Evolutionary conservation across 2,329 filamentous ascomycete genomes (phyloP).

Genomic region (Coleophoma eucalyptorum): DNA sequence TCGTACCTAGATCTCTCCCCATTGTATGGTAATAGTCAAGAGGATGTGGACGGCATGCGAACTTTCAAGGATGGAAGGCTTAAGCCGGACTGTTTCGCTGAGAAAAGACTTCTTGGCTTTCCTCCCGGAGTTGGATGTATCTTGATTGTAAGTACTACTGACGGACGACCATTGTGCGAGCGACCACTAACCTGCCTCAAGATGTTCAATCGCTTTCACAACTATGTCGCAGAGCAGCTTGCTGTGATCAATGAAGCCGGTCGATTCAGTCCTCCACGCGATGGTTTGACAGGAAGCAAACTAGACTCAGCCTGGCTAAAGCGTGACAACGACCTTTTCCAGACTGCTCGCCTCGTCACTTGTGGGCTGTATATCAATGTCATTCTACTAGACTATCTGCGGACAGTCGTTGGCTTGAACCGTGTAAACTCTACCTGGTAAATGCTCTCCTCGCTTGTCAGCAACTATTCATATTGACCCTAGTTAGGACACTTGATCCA

Average conservation of each 20-base stretch:
- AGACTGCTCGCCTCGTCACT: conserved; percentile 70
- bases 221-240: conserved; percentile 78
- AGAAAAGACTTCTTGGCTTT: conserved; percentile 65
- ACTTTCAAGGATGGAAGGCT: conserved; percentile 69
- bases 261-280: conserved; percentile 65
- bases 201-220: conserved; percentile 75
- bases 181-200: too few species aligned
- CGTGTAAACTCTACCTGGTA: conserved; percentile 45
- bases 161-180: too few species aligned
- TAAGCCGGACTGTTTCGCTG: conserved; percentile 70
- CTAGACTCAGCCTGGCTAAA: conserved; percentile 56
- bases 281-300: conserved; percentile 36
- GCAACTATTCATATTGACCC: too few species aligned
- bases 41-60: conserved; percentile 44
- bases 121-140: conserved; percentile 70
- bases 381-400: conserved; percentile 72
- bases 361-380: conserved; percentile 77
- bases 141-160: conserved; percentile 40
- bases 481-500: conserved; percentile 54
- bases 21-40: conserved; percentile 62
- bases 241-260: conserved; percentile 80
- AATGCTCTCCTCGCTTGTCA: background rate
- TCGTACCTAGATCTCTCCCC: conserved; percentile 73
- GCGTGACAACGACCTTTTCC: conserved; percentile 75
- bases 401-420: conserved; percentile 48